A percentile compares a stretch with the other conserved stretches of the same genome.
These are phyloP conservation scores for Amyloporia xantha DNA, from an alignment of 768 basidiomycete genomes.

Conservation along the genomic window DNA sequence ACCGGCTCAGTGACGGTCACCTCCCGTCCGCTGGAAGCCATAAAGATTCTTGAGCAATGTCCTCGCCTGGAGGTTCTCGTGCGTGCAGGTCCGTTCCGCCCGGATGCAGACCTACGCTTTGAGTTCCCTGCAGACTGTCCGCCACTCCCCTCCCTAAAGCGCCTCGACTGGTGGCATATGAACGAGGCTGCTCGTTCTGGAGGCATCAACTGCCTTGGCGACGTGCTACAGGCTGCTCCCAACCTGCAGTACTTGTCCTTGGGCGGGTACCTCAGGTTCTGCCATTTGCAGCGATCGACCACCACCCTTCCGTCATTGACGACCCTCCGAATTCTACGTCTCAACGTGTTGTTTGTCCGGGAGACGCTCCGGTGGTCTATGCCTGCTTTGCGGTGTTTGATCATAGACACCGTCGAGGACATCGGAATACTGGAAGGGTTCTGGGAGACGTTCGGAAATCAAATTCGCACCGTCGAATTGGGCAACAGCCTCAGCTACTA, in stretches of 20 bases:
- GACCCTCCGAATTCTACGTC: slow-evolving; percentile 45
- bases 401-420: slow-evolving; percentile 42
- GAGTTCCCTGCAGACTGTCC: slow-evolving; percentile 46
- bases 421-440: slow-evolving; percentile 33
- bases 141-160: slow-evolving; percentile 43
- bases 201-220: slow-evolving; percentile 54
- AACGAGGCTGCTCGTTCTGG: slow-evolving; percentile 50
- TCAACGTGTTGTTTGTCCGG: slow-evolving; percentile 45
- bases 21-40: slow-evolving; percentile 26
- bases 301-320: slow-evolving; percentile 40
- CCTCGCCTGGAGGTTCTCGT: slow-evolving; percentile 47
- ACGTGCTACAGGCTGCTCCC: slow-evolving; percentile 47
- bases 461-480: slow-evolving; percentile 50
- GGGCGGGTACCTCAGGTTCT: slow-evolving; percentile 35
- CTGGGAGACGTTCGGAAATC: slow-evolving; percentile 44
- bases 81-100: slow-evolving; percentile 28
- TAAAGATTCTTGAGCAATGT: slow-evolving; percentile 45
- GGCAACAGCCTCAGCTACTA: slow-evolving; percentile 51
- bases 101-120: slow-evolving; percentile 26
- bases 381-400: slow-evolving; percentile 44
- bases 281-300: slow-evolving; percentile 15
- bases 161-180: slow-evolving; percentile 67
- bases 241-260: slow-evolving; percentile 53
- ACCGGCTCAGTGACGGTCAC: slow-evolving; percentile 38
- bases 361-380: slow-evolving; percentile 45